Evolutionary conservation across 2,329 filamentous ascomycete genomes (phyloP).

Genomic region (Polychaeton citri): DNA sequence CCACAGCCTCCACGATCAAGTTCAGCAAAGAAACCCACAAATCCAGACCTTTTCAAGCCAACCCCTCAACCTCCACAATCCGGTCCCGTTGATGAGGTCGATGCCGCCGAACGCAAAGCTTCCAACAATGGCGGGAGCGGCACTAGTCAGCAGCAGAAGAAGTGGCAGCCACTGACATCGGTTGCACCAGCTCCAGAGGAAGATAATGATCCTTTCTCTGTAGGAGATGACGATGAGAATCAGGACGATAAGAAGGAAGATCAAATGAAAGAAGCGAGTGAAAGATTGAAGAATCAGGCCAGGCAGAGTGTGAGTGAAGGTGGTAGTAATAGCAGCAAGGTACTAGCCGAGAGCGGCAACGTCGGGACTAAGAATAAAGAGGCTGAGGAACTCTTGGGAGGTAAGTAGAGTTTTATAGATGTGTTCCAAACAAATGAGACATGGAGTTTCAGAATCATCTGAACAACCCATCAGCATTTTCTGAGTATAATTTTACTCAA

Average conservation of each 20-base stretch:
- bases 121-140: slow-evolving; percentile 6
- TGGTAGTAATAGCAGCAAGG: slow-evolving; percentile 12
- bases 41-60: slow-evolving; percentile 69
- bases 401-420: too few relatives aligned
- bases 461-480: too few relatives aligned
- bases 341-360: slow-evolving; percentile 27
- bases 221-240: slow-evolving; percentile 89
- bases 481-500: too few relatives aligned
- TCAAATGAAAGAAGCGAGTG: slow-evolving; percentile 38
- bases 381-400: slow-evolving; percentile 30
- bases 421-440: too few relatives aligned
- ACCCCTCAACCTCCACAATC: slow-evolving; percentile 41
- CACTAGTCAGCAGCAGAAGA: slow-evolving; percentile 56
- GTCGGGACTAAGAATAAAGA: slow-evolving; percentile 31
- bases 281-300: slow-evolving; percentile 37
- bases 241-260: slow-evolving; percentile 49
- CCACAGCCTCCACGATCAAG: slow-evolving; percentile 32
- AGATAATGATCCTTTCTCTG: slow-evolving; percentile 87
- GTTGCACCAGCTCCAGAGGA: slow-evolving; percentile 77
- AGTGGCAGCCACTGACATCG: slow-evolving; percentile 88
- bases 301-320: slow-evolving; percentile 44
- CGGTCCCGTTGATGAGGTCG: slow-evolving; percentile 65
- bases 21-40: slow-evolving; percentile 54
- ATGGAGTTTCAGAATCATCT: too few relatives aligned
- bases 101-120: slow-evolving; percentile 50